Conservation (phyloP, 371 early-diverging fungal genomes). For the Sporodiniella umbellata region DNA sequence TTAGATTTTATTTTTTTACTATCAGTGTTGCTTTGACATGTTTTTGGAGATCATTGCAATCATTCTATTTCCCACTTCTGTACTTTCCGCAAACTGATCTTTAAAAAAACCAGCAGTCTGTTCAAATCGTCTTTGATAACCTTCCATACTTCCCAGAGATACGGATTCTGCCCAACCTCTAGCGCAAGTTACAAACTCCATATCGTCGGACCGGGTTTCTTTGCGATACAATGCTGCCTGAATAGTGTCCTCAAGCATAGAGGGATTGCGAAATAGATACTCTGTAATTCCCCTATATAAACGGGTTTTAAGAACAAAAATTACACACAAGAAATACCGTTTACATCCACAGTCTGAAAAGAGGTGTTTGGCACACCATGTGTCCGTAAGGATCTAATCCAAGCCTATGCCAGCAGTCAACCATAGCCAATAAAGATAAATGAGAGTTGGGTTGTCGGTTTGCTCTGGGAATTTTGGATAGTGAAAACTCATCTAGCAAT, state of each 20-base stretch:
- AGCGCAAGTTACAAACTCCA: constrained; percentile 88
- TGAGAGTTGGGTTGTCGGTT: constrained; percentile 86
- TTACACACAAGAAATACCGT: background rate
- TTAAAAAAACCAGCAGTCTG: constrained; percentile 78
- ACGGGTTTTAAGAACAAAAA: background rate
- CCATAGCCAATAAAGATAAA: constrained; percentile 89
- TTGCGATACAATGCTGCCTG: constrained; percentile 77
- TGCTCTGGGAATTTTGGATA: constrained; percentile 80
- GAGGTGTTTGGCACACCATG: constrained; percentile 93
- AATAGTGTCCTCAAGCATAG: constrained; percentile 80
- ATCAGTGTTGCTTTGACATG: constrained; percentile 1
- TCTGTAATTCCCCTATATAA: constrained; percentile 80
- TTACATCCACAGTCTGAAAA: constrained; percentile 90
- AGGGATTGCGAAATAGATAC: constrained; percentile 77
- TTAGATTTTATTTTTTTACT: too few relatives aligned
- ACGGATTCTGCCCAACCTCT: constrained; percentile 93
- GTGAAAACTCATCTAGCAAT: constrained; percentile 82
- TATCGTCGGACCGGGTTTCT: constrained; percentile 86
- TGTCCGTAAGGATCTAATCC: constrained; percentile 89
- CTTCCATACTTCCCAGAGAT: constrained; percentile 76
- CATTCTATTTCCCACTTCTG: constrained; percentile 68
- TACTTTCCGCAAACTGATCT: constrained; percentile 72
- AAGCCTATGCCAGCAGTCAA: constrained; percentile 89
- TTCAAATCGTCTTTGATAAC: constrained; percentile 82
- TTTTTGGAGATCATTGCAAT: constrained; percentile 61